Base-by-base conservation (phyloP, 306 rosid species). In the Quillaja saponaria region DNA sequence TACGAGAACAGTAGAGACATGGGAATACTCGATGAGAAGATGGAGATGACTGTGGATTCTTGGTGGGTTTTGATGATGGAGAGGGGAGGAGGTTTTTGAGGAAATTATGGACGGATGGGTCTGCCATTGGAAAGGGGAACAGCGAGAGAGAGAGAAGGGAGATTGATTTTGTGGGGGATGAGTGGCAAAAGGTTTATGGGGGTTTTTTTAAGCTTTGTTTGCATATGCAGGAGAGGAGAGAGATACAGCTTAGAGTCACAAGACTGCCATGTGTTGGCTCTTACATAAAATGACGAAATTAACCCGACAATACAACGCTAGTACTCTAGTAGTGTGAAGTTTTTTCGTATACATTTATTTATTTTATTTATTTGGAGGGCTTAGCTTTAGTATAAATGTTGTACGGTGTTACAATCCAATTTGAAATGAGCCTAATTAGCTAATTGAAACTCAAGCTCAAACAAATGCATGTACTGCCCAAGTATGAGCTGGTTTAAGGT, bases 1-100 rank as follows among this genome's bases (percentile, higher is more conserved):
- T 67, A 20, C 97, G 90, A 46, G 81, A 61, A 35, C 96, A 91
- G 77, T 71, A 91, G 3, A 19, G 75, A 71, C 96, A 86, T 0
- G 68, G 74, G 62, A 89, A 89, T 1, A 74, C 57, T 8, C 84
- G 79, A 3, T 72, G 1, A 8, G 77, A 8, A 6, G 66, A 3
- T 11, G 65, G 10, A 5, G 19, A 39, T 13, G 64, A 45, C 56
- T 38, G 62, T 10, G 34, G 31, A 2, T 25, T 25, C 31, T 25
- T 25, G 2, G 31, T 25, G 31, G 31, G 31, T 25, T 25, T 25
- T 14, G 12, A 13, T n/a, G 73, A 58, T 21, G 57, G 54, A 8
- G 80, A 55, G 6, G 71, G 19, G 4, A 65, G 73, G 0, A n/a
- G 35, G 34, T 61, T 73, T 11, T 49, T 62, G 4, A 78, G 58